Evolutionary conservation across 2,329 filamentous ascomycete species (phyloP), one percentile per base, ranked within the genome.

Genomic region (Sporothrix phasma): DNA sequence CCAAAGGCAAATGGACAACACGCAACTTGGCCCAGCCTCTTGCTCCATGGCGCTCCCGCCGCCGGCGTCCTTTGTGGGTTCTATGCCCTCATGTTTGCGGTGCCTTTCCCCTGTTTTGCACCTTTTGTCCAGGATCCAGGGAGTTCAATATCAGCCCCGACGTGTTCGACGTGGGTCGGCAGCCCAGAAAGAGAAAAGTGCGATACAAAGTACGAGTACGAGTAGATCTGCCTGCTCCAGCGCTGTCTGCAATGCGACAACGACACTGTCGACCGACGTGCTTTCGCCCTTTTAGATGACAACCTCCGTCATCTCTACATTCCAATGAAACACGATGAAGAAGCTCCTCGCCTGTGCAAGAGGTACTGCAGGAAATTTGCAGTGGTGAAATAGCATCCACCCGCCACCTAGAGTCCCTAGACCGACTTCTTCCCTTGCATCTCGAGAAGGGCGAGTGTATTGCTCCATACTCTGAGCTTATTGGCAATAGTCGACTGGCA

Each of bases 21-120:
- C 22, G 6, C 58, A 43, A 29, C 29, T 31, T 37, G 43, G 31
- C 54, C 61, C 46, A 37, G 37, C 31, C 31, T 39, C 51, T 54
- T 54, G 51, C 31, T 41, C n/a, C 29, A 37, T 61, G 65, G 62
- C 62, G 65, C 59, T 62, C 65, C 65, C 65, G 65, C 47, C 54
- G 54, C 34, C 54, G 53, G 54, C 37, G 62, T 26, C 29, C 29
- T 26, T 47, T 43, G 61, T 51, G 53, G 41, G 53, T 64, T 59
- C 11, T 29, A 43, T 41, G 49, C 39, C 5, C 54, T 34, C n/a
- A 22, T 24, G 45, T 41, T 53, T 54, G 31, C 34, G 24, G 41
- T 34, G 41, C 41, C 56, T 45, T 60, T 46, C 17, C 26, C 51
- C 39, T 19, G 49, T 53, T 64, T 45, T 64, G 51, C 34, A 26